phyloP scores from a whole-genome alignment of 2,329 filamentous ascomycete species.

The Lasiodiplodia citricola region DNA sequence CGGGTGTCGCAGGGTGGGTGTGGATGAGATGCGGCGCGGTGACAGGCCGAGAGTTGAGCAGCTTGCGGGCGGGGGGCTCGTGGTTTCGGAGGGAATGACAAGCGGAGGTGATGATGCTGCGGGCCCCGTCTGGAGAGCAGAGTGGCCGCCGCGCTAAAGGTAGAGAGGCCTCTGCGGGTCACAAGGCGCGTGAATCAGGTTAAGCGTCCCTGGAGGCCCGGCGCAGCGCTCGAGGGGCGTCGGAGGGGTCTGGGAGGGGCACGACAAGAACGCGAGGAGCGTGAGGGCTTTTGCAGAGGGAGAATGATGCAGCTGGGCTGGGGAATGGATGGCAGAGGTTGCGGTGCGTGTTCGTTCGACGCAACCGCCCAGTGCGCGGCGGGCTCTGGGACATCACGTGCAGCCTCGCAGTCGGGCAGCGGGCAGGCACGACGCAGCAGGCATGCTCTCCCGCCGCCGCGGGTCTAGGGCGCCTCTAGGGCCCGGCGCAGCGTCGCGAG shows the following conservation, averaged over 20 bases:
- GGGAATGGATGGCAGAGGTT: slow-evolving; percentile 22
- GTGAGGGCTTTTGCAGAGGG: slow-evolving; percentile 10
- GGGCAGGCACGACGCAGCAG: slow-evolving; percentile 13
- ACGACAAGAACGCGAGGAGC: slow-evolving; percentile 20
- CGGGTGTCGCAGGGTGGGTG: not conserved
- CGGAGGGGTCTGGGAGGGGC: slow-evolving; percentile 20
- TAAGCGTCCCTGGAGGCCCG: slow-evolving; percentile 15
- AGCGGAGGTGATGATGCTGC: slow-evolving; percentile 26
- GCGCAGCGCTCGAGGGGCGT: slow-evolving; percentile 20
- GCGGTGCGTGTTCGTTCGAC: slow-evolving; percentile 21
- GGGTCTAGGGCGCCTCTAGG: not conserved
- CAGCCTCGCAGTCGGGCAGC: not conserved
- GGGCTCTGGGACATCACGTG: slow-evolving; percentile 20
- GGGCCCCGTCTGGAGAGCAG: slow-evolving; percentile 23
- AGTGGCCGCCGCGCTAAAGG: slow-evolving; percentile 26
- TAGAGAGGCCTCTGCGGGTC: slow-evolving; percentile 23
- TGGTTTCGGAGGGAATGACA: slow-evolving; percentile 26
- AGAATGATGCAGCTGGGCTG: slow-evolving; percentile 16
- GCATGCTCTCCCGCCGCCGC: slow-evolving; percentile 7
- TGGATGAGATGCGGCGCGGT: not conserved
- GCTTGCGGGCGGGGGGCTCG: slow-evolving; percentile 12
- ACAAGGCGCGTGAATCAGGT: slow-evolving; percentile 23
- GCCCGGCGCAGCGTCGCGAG: not conserved
- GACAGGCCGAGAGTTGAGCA: not conserved
- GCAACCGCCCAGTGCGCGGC: slow-evolving; percentile 23